Conservation (phyloP, 1,284 basidiomycete species). For the Tilletia setariae region DNA sequence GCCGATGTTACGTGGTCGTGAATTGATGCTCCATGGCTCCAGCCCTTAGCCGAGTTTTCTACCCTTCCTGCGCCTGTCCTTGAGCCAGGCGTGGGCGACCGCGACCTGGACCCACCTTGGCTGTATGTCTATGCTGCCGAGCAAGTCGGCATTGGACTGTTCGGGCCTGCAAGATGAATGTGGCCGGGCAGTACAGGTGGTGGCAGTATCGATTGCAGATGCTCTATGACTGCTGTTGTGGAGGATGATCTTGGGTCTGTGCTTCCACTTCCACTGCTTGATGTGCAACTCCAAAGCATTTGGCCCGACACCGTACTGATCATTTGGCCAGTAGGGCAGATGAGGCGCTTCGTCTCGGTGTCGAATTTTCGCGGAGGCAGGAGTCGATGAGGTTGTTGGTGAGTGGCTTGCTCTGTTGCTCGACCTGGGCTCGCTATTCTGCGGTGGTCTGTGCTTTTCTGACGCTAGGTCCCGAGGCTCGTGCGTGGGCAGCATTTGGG, state of each 20-base stretch:
- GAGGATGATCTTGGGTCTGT: neutral
- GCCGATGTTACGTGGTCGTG: neutral
- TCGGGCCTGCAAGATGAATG: neutral
- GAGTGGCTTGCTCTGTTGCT: neutral
- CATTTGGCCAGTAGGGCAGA: neutral
- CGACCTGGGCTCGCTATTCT: neutral
- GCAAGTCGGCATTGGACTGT: neutral
- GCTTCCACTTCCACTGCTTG: too few species aligned
- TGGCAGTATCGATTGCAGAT: too few species aligned
- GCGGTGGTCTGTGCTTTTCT: neutral
- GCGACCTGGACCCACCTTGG: neutral
- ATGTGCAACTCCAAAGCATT: neutral
- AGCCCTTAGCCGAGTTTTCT: neutral
- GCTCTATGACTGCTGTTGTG: too few species aligned
- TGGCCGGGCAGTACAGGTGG: too few species aligned
- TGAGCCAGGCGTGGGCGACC: neutral
- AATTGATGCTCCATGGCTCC: neutral
- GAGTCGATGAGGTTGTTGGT: neutral
- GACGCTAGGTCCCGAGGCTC: too few species aligned
- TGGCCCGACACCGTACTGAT: neutral
- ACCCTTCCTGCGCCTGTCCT: neutral
- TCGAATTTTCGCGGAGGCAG: neutral
- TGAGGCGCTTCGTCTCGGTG: neutral
- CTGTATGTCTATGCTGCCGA: neutral
- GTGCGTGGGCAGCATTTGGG: too few species aligned